Evolutionary conservation across 2,329 filamentous ascomycete species (phyloP).

Genomic region (Ustulina deusta): DNA sequence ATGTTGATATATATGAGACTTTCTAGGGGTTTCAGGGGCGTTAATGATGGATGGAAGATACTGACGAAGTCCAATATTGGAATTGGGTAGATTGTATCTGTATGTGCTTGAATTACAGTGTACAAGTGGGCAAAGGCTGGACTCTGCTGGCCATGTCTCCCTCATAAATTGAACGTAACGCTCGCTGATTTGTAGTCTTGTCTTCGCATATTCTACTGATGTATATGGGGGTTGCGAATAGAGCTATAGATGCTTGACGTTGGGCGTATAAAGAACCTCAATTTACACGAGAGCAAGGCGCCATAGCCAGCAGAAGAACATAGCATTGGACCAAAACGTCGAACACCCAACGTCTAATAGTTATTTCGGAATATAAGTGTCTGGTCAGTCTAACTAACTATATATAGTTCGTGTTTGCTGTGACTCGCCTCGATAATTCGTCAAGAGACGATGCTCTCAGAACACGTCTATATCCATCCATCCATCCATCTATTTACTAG

Average conservation of each 20-base stretch:
- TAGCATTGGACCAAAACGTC: not conserved
- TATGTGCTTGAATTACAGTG: not conserved
- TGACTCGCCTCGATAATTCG: too few species aligned
- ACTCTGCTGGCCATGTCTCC: not conserved
- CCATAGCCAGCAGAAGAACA: not conserved
- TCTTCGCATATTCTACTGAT: not conserved
- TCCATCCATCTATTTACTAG: not conserved
- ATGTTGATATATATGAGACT: constrained; percentile 14
- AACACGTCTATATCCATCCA: not conserved
- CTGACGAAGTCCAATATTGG: not conserved
- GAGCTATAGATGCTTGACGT: not conserved
- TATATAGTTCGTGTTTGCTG: too few species aligned
- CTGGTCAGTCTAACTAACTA: not conserved
- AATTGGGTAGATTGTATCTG: constrained; percentile 10
- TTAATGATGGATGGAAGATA: not conserved
- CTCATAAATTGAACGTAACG: not conserved
- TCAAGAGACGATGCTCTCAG: too few species aligned
- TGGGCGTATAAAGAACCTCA: not conserved
- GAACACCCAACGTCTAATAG: not conserved
- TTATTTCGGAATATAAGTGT: not conserved
- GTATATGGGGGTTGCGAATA: not conserved
- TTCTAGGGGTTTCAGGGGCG: not conserved
- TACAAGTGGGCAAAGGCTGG: not conserved
- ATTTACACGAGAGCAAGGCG: not conserved
- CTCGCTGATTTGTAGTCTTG: not conserved